phyloP scores from a whole-genome alignment of 2,329 filamentous ascomycete genomes.

The Cladophialophora immunda region DNA sequence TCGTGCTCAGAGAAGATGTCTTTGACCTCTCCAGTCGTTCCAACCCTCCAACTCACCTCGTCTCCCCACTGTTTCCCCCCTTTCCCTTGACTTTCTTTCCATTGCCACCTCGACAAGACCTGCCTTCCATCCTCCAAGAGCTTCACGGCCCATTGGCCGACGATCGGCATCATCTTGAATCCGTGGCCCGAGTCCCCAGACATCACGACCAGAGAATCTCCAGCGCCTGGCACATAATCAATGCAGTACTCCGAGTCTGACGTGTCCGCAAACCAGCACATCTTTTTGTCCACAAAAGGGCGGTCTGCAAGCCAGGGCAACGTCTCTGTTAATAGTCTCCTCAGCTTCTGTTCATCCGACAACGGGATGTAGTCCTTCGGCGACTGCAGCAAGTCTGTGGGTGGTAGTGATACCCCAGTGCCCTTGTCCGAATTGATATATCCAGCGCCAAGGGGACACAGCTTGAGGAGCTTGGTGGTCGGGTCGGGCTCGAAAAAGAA shows the following conservation, averaged over 20 bases:
- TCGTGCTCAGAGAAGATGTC: conserved; percentile 33
- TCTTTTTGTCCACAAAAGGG: conserved; percentile 63
- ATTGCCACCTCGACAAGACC: conserved; percentile 59
- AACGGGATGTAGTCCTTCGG: conserved; percentile 59
- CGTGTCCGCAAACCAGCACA: conserved; percentile 73
- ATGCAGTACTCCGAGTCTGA: conserved; percentile 68
- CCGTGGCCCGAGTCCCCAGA: conserved; percentile 69
- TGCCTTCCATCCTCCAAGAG: conserved; percentile 58
- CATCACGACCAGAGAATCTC: conserved; percentile 58
- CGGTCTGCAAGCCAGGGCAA: conserved; percentile 63
- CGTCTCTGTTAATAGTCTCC: conserved; percentile 60
- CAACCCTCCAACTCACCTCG: conserved; percentile 60
- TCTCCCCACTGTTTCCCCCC: conserved; percentile 52
- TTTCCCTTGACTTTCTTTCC: conserved; percentile 53
- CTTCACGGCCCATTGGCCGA: conserved; percentile 64
- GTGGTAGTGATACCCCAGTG: conserved; percentile 54
- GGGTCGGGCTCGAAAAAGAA: conserved; percentile 73
- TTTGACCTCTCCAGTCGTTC: conserved; percentile 39
- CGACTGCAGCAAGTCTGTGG: conserved; percentile 45
- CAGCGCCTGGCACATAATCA: conserved; percentile 64
- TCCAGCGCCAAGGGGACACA: conserved; percentile 67
- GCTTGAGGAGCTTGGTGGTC: conserved; percentile 65
- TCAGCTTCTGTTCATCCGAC: conserved; percentile 62
- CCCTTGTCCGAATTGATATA: conserved; percentile 61
- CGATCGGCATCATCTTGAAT: conserved; percentile 69